A percentile compares a stretch with the other conserved stretches of the same genome.
phyloP scores from a whole-genome alignment of 805 yeast species.

The Hanseniaspora clermontiae region DNA sequence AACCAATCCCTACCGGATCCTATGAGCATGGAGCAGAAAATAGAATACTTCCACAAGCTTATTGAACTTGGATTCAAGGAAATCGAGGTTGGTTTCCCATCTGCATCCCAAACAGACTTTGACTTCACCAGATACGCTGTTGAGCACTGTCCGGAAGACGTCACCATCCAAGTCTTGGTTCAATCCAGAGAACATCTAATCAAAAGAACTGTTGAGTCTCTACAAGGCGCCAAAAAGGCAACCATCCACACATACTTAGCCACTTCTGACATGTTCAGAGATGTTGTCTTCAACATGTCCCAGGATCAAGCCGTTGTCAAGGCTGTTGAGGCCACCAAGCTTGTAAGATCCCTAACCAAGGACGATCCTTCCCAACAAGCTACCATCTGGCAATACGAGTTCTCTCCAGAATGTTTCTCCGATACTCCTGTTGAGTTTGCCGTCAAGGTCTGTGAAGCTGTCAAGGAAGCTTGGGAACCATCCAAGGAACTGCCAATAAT shows the following conservation, averaged over 20 bases:
- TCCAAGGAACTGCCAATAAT: slow-evolving; percentile 60
- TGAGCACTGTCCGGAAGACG: slow-evolving; percentile 66
- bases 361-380: slow-evolving; percentile 55
- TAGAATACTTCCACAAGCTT: slow-evolving; percentile 60
- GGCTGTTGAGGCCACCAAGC: slow-evolving; percentile 58
- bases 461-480: slow-evolving; percentile 68
- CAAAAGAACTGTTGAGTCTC: slow-evolving; percentile 60
- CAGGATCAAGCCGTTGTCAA: slow-evolving; percentile 52
- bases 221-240: slow-evolving; percentile 61
- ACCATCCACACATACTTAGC: slow-evolving; percentile 64
- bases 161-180: slow-evolving; percentile 56
- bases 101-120: slow-evolving; percentile 72
- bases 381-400: slow-evolving; percentile 60
- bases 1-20: slow-evolving; percentile 76
- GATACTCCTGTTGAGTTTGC: slow-evolving; percentile 67
- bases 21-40: slow-evolving; percentile 62
- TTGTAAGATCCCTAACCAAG: slow-evolving; percentile 57
- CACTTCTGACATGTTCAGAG: slow-evolving; percentile 62
- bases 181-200: slow-evolving; percentile 68
- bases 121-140: slow-evolving; percentile 73
- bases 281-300: slow-evolving; percentile 62
- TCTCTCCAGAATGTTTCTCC: slow-evolving; percentile 67
- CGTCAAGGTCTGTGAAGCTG: slow-evolving; percentile 67
- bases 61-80: slow-evolving; percentile 66
- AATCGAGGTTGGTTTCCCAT: slow-evolving; percentile 69